A percentile compares a stretch with the other conserved stretches of the same genome.
These are phyloP conservation scores for Amoebophrya sp. DNA, from an alignment of 169 alveolate genomes.

Conservation along the genomic window DNA sequence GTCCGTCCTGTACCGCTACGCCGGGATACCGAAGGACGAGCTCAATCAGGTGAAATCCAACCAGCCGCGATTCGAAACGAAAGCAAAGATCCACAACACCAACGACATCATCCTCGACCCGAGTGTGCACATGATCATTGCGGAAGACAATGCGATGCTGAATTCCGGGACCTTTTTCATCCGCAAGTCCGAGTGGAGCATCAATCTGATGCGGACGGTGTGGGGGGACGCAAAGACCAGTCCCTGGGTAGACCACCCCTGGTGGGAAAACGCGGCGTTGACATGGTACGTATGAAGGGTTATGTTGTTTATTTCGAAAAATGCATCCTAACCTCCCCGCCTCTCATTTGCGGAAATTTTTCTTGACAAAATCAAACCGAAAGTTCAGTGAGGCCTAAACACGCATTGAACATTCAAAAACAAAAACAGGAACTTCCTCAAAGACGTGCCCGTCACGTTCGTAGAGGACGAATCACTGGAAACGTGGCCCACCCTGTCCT, in stretches of 20 bases:
- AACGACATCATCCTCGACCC: not conserved
- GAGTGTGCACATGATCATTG: not conserved
- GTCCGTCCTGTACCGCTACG: slow-evolving; percentile 20
- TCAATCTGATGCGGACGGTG: not conserved
- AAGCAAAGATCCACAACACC: not conserved
- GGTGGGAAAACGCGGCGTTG: slow-evolving; percentile 35
- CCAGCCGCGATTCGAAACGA: slow-evolving; percentile 16
- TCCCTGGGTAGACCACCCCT: slow-evolving; percentile 32
- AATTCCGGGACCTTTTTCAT: slow-evolving; percentile 10
- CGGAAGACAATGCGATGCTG: slow-evolving; percentile 31
- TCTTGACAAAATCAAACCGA: no score
- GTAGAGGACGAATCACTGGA: not conserved
- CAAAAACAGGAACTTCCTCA: not conserved
- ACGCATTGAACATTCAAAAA: not conserved
- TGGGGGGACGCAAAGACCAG: slow-evolving; percentile 2
- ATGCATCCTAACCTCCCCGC: no score
- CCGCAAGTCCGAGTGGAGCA: slow-evolving; percentile 18
- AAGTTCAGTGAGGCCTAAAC: not conserved
- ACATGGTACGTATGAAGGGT: no score
- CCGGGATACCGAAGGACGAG: not conserved
- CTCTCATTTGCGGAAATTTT: no score
- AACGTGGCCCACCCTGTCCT: not conserved
- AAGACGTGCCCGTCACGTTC: not conserved
- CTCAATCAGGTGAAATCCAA: not conserved
- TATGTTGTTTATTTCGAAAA: no score